phyloP scores from a whole-genome alignment of 2,329 filamentous ascomycete genomes.

The Aspergillus hiratsukae region DNA sequence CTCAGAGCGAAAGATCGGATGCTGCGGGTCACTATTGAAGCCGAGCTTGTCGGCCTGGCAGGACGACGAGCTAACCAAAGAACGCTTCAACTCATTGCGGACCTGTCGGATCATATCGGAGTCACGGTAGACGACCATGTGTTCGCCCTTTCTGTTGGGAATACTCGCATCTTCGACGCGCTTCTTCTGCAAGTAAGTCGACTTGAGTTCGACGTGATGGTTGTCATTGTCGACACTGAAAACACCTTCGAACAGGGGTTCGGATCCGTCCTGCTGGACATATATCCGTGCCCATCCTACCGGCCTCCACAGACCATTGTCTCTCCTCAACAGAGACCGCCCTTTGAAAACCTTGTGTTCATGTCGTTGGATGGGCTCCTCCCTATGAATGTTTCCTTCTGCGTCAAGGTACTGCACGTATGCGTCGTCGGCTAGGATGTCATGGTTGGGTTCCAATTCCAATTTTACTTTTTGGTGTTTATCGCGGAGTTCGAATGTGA shows the following conservation, averaged over 20 bases:
- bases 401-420: conserved; percentile 66
- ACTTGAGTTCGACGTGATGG: conserved; percentile 77
- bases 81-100: conserved; percentile 63
- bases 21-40: conserved; percentile 72
- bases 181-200: conserved; percentile 69
- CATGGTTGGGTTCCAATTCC: conserved; percentile 81
- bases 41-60: conserved; percentile 72
- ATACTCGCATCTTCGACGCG: conserved; percentile 67
- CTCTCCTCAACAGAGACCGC: conserved; percentile 63
- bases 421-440: conserved; percentile 75
- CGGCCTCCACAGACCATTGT: conserved; percentile 66
- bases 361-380: conserved; percentile 66
- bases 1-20: conserved; percentile 59
- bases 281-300: conserved; percentile 84
- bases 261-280: conserved; percentile 67
- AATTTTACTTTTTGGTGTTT: conserved; percentile 69
- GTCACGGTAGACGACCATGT: conserved; percentile 88
- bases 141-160: conserved; percentile 56
- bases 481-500: conserved; percentile 71
- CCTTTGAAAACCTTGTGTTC: conserved; percentile 84
- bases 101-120: conserved; percentile 63
- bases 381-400: conserved; percentile 63
- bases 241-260: conserved; percentile 83
- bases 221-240: conserved; percentile 77
- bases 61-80: conserved; percentile 41